Percentiles rank a stretch among this genome's conserved stretches.
Conservation (phyloP, 2,329 filamentous ascomycete genomes). For the Sporothrix pallida region DNA sequence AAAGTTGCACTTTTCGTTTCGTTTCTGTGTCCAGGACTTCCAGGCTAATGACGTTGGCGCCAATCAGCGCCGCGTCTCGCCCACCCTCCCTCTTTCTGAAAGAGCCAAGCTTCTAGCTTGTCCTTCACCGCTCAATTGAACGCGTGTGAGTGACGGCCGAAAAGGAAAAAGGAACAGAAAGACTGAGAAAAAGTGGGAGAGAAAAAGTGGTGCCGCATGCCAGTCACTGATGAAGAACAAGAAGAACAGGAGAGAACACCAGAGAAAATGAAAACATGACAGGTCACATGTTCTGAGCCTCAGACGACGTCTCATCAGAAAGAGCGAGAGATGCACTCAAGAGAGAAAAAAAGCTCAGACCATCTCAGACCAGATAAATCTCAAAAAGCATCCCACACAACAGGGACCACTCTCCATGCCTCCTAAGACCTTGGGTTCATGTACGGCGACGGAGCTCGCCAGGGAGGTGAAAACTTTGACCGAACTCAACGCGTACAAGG, state of each 20-base stretch:
- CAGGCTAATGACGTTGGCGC: conserved; percentile 29
- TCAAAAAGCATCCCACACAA: conserved; percentile 14
- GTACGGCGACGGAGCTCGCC: conserved; percentile 16
- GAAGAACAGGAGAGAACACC: conserved; percentile 24
- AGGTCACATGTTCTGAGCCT: conserved; percentile 25
- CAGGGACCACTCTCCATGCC: neutral
- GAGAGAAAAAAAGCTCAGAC: conserved; percentile 1
- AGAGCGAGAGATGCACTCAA: neutral
- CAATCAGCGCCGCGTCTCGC: conserved; percentile 31
- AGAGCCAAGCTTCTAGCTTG: conserved; percentile 23
- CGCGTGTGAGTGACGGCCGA: conserved; percentile 16
- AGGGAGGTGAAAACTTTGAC: conserved; percentile 26
- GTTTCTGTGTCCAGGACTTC: neutral
- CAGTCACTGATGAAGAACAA: conserved; percentile 21
- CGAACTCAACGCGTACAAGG: neutral
- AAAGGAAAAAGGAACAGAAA: neutral
- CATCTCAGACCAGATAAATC: neutral
- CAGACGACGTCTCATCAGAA: neutral
- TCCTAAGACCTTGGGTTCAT: conserved; percentile 18
- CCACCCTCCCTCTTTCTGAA: conserved; percentile 27
- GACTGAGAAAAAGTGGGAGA: neutral
- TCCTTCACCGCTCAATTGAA: conserved; percentile 35
- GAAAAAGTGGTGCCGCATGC: conserved; percentile 1
- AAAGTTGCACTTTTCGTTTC: neutral
- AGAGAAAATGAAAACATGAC: neutral